Conservation (phyloP, 2,329 filamentous ascomycete species). For the Chaetomiaceae sp. region DNA sequence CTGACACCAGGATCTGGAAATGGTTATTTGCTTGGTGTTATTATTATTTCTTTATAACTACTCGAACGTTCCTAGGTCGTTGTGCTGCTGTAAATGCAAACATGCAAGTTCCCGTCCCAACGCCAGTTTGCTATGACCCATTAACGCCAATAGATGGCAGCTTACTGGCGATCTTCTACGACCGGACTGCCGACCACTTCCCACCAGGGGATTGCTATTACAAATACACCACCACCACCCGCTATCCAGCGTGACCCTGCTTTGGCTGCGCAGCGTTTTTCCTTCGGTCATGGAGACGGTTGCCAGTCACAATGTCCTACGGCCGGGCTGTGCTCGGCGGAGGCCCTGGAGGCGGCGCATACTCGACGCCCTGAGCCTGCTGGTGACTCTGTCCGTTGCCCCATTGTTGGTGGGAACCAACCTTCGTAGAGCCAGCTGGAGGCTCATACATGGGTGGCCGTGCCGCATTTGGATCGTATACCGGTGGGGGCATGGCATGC, state of each 20-base stretch:
- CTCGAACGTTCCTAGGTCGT: background rate
- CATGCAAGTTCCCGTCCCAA: background rate
- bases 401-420: constrained; percentile 46
- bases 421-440: constrained; percentile 43
- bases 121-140: background rate
- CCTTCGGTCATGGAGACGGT: constrained; percentile 24
- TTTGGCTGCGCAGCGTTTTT: background rate
- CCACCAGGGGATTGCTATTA: background rate
- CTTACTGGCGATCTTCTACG: no score
- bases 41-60: constrained; percentile 5
- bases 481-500: constrained; percentile 51
- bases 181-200: no score
- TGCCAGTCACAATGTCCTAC: constrained; percentile 21
- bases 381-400: constrained; percentile 29
- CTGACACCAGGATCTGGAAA: background rate
- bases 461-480: constrained; percentile 51
- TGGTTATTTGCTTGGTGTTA: background rate
- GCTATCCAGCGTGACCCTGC: background rate
- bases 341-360: constrained; percentile 35
- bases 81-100: background rate
- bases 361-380: constrained; percentile 29
- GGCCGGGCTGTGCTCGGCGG: constrained; percentile 21
- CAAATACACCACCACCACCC: background rate
- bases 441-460: constrained; percentile 53
- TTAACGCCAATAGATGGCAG: constrained; percentile 6